phyloP scores from a whole-genome alignment of 2,329 filamentous ascomycete genomes.

The Colletotrichum sp. region DNA sequence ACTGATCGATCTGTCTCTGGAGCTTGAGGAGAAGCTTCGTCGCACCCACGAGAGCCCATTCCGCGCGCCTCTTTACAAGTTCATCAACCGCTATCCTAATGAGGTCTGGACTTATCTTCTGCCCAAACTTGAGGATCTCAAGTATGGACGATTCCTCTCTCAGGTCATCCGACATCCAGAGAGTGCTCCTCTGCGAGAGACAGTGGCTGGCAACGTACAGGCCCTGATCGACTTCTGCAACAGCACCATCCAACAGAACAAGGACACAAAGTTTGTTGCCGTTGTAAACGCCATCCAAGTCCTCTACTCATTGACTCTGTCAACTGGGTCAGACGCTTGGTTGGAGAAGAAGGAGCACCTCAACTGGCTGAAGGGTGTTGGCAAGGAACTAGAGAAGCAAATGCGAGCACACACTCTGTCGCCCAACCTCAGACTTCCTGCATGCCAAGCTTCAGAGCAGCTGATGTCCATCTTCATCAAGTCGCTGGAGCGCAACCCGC shows the following conservation, averaged over 20 bases:
- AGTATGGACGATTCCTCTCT: constrained; percentile 88
- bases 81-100: constrained; percentile 89
- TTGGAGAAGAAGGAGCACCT: constrained; percentile 70
- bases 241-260: constrained; percentile 67
- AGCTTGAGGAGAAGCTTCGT: constrained; percentile 83
- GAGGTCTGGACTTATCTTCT: constrained; percentile 85
- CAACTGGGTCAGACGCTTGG: constrained; percentile 71
- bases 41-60: constrained; percentile 92
- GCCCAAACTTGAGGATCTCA: constrained; percentile 81
- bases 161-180: constrained; percentile 81
- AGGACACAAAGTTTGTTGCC: constrained; percentile 71
- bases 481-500: constrained; percentile 75
- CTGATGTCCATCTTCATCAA: constrained; percentile 84
- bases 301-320: constrained; percentile 77
- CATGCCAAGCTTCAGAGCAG: constrained; percentile 88
- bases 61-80: constrained; percentile 87
- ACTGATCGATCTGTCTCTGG: constrained; percentile 87
- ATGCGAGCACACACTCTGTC: constrained; percentile 74
- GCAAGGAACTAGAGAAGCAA: constrained; percentile 79
- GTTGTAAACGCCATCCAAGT: constrained; percentile 89
- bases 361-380: constrained; percentile 67
- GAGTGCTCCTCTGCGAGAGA: constrained; percentile 76
- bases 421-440: constrained; percentile 77
- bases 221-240: constrained; percentile 72
- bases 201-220: constrained; percentile 75